A percentile compares a stretch with the other conserved stretches of the same genome.
phyloP scores from a whole-genome alignment of 352 stramenopile genomes.

The Pythium rishiriense region DNA sequence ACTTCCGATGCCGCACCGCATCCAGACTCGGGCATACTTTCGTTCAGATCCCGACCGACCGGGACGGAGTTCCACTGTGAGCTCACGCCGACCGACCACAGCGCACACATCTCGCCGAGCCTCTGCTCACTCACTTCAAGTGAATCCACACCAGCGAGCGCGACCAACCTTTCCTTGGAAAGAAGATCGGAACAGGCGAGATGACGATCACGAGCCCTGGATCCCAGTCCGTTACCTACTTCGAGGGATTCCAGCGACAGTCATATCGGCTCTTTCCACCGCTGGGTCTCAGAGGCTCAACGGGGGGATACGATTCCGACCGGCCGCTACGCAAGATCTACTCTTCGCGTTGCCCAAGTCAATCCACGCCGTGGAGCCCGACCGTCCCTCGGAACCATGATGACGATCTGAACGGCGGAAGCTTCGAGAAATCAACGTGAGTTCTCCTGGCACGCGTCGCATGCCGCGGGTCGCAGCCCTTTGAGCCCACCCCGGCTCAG shows the following conservation, averaged over 20 bases:
- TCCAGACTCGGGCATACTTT: not conserved
- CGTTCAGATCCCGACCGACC: slow-evolving; percentile 1
- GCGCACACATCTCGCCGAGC: not conserved
- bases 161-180: slow-evolving; percentile 3
- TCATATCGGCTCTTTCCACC: not conserved
- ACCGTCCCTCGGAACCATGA: no score
- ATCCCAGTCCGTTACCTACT: slow-evolving; percentile 12
- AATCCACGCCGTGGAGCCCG: no score
- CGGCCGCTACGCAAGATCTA: no score
- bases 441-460: no score
- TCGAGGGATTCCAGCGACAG: not conserved
- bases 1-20: not conserved
- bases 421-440: no score
- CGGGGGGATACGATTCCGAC: no score
- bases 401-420: no score
- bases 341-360: no score
- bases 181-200: not conserved
- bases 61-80: not conserved
- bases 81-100: not conserved
- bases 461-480: no score
- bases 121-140: not conserved
- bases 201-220: slow-evolving; percentile 1
- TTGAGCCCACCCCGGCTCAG: no score
- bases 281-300: no score
- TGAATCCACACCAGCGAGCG: not conserved